Evolutionary conservation across 805 yeast species (phyloP), one percentile per base, ranked within the genome.

Genomic region (Candida arabinofermentans): DNA sequence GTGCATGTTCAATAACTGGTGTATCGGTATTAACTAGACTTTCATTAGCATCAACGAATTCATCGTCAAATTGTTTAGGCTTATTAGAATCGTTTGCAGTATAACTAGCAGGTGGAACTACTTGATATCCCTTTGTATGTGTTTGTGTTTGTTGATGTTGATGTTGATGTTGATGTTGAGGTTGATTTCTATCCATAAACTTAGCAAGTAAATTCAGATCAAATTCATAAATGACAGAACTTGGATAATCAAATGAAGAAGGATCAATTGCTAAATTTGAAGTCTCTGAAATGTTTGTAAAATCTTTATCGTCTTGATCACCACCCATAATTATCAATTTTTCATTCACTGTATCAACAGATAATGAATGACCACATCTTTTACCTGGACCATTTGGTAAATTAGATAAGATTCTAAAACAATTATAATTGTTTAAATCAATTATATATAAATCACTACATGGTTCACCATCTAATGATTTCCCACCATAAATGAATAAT

Each of bases 241-340:
- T 57, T 40, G 57, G 55, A 34, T 50, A 55, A 16, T 57, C 55
- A 27, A 64, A 59, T 21, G 57, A 54, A n/a, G 57, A 46, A 23
- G 56, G 64, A 44, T 62, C 62, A 23, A 64, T 51, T 3, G 42
- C 39, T 8, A 47, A 39, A 37, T 49, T 50, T 24, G 46, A 36
- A 5, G 51, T 43, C 34, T 53, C 58, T 8, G 52, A 45, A 8
- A 57, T 51, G 29, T 48, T 48, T 5, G 43, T 30, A 35, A 58
- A 56, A 53, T 76, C 72, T 41, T 77, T 78, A 43, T 86, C 91
- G 48, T 78, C 75, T 50, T 80, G 75, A 62, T 88, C 96, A 44
- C 99, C 98, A 34, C 99, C 99, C 86, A 95, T 82, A 13, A 91
- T 77, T 10, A 90, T 58, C 27, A 91, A 57, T 62, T 82, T 86